Evolutionary conservation across 176 grass and related monocot species (phyloP).

Genomic region (Alloteropsis semialata): DNA sequence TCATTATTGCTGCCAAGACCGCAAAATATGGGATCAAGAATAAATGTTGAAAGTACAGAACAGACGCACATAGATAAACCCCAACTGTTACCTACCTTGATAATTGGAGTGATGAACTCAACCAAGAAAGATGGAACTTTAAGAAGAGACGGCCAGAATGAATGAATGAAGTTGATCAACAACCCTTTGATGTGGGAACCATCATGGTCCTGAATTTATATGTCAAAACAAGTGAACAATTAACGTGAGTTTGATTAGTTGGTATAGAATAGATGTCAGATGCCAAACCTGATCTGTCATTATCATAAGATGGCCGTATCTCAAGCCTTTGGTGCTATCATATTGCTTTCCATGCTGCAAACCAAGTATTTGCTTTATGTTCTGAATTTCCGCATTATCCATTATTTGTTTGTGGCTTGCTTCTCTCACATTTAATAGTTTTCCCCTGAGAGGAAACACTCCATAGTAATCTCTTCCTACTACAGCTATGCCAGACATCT

Average conservation of each 20-base stretch:
- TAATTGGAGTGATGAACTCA: constrained; percentile 89
- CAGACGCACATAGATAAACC: neutral
- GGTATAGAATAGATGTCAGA: neutral
- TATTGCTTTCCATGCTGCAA: constrained; percentile 87
- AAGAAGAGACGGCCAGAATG: constrained; percentile 85
- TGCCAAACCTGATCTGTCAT: constrained; percentile 92
- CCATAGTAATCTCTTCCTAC: constrained; percentile 82
- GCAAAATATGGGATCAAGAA: neutral
- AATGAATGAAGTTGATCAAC: constrained; percentile 85
- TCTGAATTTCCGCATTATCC: constrained; percentile 86
- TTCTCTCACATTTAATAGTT: constrained; percentile 86
- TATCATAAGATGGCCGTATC: constrained; percentile 99
- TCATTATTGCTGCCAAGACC: neutral
- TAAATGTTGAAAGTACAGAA: neutral
- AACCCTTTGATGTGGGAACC: constrained; percentile 95
- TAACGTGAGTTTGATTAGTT: neutral
- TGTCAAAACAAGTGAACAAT: neutral
- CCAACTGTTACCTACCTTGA: constrained; percentile 48
- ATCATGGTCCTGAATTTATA: constrained; percentile 65
- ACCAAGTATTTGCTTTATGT: constrained; percentile 89
- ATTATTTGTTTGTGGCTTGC: constrained; percentile 79
- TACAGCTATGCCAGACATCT: constrained; percentile 82
- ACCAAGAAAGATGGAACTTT: constrained; percentile 81
- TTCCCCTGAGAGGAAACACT: constrained; percentile 91
- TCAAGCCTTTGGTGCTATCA: constrained; percentile 64